Base-by-base conservation (phyloP, 2,329 filamentous ascomycete genomes). In the Aspergillus quadricinctus region DNA sequence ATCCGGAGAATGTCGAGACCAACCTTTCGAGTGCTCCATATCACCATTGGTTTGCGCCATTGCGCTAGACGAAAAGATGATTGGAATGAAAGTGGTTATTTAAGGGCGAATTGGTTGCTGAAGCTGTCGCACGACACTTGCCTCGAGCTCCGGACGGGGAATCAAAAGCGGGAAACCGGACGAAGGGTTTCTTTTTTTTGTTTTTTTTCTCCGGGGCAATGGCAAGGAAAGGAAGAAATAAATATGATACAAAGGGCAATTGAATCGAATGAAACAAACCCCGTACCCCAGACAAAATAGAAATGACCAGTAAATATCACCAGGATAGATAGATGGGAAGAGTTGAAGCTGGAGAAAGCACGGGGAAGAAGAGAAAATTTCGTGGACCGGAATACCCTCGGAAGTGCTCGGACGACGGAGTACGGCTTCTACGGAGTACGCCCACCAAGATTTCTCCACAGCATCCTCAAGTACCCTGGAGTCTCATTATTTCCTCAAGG, bases 1-100 rank as follows among this genome's bases (percentile, higher is more conserved):
- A 21, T 27, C 14, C 5, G 23, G 28, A 25, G 50, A 50, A 28
- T 41, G 50, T 59, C 21, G 4, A 46, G 41, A 46, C 66, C 48
- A 60, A 75, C 74, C 74, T 73, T 75, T 71, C 59, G 72, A 69
- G 69, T 71, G 66, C 68, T 75, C 72, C 64, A 66, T 58, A 35
- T 70, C 67, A 53, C 69, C 72, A 71, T 75, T 75, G 57, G 68
- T 65, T 61, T 75, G 68, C 48, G 72, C 71, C 74, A 77, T 77
- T 65, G 57, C 64, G 63, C 58, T 57, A 50, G 55, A 55, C 57
- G 51, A 49, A 53, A 59, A 56, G 57, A 53, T 28, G 31, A 62
- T 56, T 61, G 50, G 53, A 58, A 54, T 54, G 50, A 54, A 62
- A 59, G 63, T 57, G 53, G 56, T 56, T 53, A 58, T 53, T 40